Evolutionary conservation across 176 grass and related monocot species (phyloP).

Genomic region (Puya raimondii): DNA sequence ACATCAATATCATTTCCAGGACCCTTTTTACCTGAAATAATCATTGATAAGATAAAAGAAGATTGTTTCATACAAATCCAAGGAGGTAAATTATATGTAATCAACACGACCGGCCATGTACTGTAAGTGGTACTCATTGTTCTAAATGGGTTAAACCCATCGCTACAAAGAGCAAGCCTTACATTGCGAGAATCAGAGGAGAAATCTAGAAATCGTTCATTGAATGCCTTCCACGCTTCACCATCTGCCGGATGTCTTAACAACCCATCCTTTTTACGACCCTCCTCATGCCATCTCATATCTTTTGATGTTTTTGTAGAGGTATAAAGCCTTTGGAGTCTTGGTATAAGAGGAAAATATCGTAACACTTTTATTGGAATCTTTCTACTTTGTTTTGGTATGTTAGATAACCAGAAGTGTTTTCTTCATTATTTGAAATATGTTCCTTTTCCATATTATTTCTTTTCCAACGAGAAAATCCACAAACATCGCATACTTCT

Average conservation of each 20-base stretch:
- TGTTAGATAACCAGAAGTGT: background rate
- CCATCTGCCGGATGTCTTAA: background rate
- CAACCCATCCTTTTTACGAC: background rate
- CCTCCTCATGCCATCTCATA: background rate
- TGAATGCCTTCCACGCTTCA: background rate
- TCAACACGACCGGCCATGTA: no score
- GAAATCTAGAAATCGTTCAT: background rate
- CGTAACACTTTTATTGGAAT: background rate
- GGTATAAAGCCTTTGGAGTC: background rate
- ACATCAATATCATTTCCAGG: constrained; percentile 27
- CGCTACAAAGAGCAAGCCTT: no score
- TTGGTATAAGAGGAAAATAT: background rate
- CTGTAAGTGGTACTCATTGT: no score
- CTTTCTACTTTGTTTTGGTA: background rate
- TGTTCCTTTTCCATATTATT: background rate
- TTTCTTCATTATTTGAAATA: background rate
- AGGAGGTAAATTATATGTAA: no score
- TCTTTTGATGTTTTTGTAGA: background rate
- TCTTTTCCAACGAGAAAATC: background rate
- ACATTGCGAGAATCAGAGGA: background rate
- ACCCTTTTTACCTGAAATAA: no score
- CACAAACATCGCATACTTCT: background rate
- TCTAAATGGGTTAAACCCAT: no score
- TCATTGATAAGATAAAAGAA: no score
- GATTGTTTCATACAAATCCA: no score